Evolutionary conservation across 1,284 basidiomycete species (phyloP).

Genomic region (Moesziomyces parantarcticus): DNA sequence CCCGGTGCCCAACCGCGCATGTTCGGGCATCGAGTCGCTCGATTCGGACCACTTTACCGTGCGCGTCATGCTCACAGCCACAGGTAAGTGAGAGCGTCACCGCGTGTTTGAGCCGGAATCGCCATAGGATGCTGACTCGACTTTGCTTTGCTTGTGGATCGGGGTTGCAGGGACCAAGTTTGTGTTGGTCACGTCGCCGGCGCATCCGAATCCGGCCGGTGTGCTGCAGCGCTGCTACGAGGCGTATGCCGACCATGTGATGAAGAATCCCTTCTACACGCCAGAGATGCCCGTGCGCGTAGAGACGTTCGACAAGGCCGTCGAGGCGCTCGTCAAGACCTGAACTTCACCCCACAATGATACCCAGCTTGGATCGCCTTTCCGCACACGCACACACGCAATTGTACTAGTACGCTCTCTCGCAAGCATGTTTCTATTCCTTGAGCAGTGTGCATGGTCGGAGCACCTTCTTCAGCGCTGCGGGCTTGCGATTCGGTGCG

Average conservation of each 20-base stretch:
- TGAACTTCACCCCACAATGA: conserved; percentile 5
- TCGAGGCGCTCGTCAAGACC: conserved; percentile 52
- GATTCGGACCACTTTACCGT: conserved; percentile 94
- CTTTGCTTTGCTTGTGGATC: neutral
- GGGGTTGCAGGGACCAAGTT: conserved; percentile 95
- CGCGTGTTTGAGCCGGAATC: neutral
- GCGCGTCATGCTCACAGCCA: conserved; percentile 87
- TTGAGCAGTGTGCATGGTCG: conserved; percentile 70
- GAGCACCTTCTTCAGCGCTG: conserved; percentile 69
- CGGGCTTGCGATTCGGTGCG: conserved; percentile 72
- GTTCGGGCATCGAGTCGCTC: conserved; percentile 88
- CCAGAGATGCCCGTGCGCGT: conserved; percentile 98
- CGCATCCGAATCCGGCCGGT: conserved; percentile 73
- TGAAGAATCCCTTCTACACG: conserved; percentile 99
- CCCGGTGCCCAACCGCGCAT: conserved; percentile 72
- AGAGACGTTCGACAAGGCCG: conserved; percentile 82
- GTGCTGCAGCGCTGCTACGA: conserved; percentile 82
- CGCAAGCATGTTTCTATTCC: conserved; percentile 21
- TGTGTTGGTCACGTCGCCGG: conserved; percentile 84
- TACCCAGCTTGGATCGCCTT: no score
- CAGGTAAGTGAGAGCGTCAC: conserved; percentile 74
- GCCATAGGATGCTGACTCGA: neutral
- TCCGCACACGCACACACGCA: neutral
- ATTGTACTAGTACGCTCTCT: neutral
- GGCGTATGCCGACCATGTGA: conserved; percentile 89